Percentiles rank a stretch among this genome's conserved stretches.
These are phyloP conservation scores for Citrus sp. DNA, from an alignment of 345 rosid genomes.

Conservation along the genomic window DNA sequence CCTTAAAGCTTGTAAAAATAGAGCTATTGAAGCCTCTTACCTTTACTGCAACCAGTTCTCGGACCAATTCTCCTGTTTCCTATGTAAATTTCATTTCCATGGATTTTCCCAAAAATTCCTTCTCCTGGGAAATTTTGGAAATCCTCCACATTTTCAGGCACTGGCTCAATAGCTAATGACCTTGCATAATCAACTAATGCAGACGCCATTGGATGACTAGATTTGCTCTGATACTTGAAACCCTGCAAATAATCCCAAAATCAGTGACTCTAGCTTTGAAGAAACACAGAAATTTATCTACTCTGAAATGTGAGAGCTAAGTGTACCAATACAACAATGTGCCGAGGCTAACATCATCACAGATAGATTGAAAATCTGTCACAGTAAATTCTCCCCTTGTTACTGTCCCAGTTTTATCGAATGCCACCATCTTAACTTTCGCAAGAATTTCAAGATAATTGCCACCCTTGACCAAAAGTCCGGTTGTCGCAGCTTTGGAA, in stretches of 20 bases:
- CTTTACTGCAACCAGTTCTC: slow-evolving; percentile 59
- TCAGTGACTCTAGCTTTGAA: background rate
- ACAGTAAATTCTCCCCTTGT: slow-evolving; percentile 90
- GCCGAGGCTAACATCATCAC: slow-evolving; percentile 31
- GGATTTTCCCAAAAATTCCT: slow-evolving; percentile 78
- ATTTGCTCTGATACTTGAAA: slow-evolving; percentile 87
- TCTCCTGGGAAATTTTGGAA: slow-evolving; percentile 83
- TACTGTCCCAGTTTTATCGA: slow-evolving; percentile 92
- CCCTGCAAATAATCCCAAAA: slow-evolving; percentile 42
- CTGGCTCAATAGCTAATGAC: slow-evolving; percentile 54
- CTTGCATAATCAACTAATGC: slow-evolving; percentile 64
- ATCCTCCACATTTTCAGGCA: slow-evolving; percentile 60
- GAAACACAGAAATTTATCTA: too few species aligned
- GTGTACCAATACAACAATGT: slow-evolving; percentile 63
- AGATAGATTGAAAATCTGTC: slow-evolving; percentile 50
- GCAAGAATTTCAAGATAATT: slow-evolving; percentile 75
- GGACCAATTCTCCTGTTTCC: slow-evolving; percentile 66
- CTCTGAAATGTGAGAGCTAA: too few species aligned
- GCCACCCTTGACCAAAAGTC: slow-evolving; percentile 84
- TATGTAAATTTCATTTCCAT: slow-evolving; percentile 54
- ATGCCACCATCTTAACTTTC: slow-evolving; percentile 64
- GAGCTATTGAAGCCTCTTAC: slow-evolving; percentile 21
- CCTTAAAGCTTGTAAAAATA: background rate
- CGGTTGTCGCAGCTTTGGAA: slow-evolving; percentile 73
- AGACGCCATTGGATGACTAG: slow-evolving; percentile 91